phyloP scores from a whole-genome alignment of 2,329 filamentous ascomycete genomes.

The Aspergillus novofumigatus region DNA sequence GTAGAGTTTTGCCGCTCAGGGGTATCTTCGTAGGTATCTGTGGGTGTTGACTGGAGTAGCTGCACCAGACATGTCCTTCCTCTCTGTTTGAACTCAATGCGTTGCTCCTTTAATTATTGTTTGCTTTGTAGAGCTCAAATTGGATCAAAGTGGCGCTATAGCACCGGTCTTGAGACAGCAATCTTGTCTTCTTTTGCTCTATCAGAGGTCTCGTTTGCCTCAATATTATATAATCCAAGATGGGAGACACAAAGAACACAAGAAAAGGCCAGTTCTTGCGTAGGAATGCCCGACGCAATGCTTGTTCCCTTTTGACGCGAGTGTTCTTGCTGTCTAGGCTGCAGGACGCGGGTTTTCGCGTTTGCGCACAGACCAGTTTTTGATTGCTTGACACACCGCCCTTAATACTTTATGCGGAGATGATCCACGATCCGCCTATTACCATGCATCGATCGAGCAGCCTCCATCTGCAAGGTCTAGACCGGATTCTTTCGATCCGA shows the following conservation, averaged over 20 bases:
- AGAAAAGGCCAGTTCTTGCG: neutral
- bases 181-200: neutral
- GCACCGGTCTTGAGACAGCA: neutral
- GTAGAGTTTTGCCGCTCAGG: slow-evolving; percentile 25
- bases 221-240: neutral
- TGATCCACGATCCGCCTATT: too few relatives aligned
- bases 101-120: neutral
- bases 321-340: neutral
- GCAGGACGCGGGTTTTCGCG: slow-evolving; percentile 30
- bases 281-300: neutral
- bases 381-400: slow-evolving; percentile 12
- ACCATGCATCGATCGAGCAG: too few relatives aligned
- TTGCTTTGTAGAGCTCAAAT: neutral
- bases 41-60: slow-evolving; percentile 23
- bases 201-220: neutral
- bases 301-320: neutral
- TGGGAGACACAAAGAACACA: neutral
- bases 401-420: too few relatives aligned
- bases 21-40: slow-evolving; percentile 23
- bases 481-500: too few relatives aligned
- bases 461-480: too few relatives aligned
- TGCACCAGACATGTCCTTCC: slow-evolving; percentile 21
- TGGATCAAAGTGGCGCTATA: neutral
- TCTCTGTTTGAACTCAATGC: neutral
- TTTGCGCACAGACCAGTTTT: slow-evolving; percentile 30